A percentile compares a stretch with the other conserved stretches of the same genome.
phyloP scores from a whole-genome alignment of 495 filamentous ascomycete species.

The Podospora appendiculata region DNA sequence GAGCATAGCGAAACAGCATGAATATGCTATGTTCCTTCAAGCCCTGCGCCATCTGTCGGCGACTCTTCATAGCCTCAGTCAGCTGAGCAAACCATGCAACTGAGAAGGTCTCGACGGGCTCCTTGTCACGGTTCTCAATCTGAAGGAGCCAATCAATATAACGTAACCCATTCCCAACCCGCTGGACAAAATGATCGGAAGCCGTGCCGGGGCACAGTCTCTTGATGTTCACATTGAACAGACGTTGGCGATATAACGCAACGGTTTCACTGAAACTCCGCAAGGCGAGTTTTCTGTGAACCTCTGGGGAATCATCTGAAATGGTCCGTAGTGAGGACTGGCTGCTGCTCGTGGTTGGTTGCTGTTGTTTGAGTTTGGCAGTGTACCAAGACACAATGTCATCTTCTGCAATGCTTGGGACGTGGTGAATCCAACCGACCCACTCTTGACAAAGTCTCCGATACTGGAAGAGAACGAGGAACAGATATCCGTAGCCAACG shows the following conservation, averaged over 20 bases:
- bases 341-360: slow-evolving; percentile 1
- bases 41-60: slow-evolving; percentile 17
- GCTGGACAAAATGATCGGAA: slow-evolving; percentile 4
- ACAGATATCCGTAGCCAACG: slow-evolving; percentile 39
- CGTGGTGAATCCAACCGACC: slow-evolving; percentile 42
- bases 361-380: slow-evolving; percentile 5
- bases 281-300: slow-evolving; percentile 7
- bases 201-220: not conserved
- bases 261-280: slow-evolving; percentile 10
- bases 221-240: not conserved
- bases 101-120: slow-evolving; percentile 8
- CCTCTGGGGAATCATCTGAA: not conserved
- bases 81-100: slow-evolving; percentile 20
- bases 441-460: slow-evolving; percentile 41
- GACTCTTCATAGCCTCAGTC: slow-evolving; percentile 14
- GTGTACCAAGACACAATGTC: slow-evolving; percentile 46
- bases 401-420: slow-evolving; percentile 38
- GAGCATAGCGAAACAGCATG: slow-evolving; percentile 20
- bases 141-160: slow-evolving; percentile 21
- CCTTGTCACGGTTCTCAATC: not conserved
- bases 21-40: slow-evolving; percentile 25
- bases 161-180: slow-evolving; percentile 11
- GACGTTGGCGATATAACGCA: not conserved
- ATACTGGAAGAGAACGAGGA: slow-evolving; percentile 36
- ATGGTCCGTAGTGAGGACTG: not conserved